Evolutionary conservation across 129 eudicot genomes (phyloP), one percentile per base, ranked within the genome.

Genomic region (Tagetes erecta): DNA sequence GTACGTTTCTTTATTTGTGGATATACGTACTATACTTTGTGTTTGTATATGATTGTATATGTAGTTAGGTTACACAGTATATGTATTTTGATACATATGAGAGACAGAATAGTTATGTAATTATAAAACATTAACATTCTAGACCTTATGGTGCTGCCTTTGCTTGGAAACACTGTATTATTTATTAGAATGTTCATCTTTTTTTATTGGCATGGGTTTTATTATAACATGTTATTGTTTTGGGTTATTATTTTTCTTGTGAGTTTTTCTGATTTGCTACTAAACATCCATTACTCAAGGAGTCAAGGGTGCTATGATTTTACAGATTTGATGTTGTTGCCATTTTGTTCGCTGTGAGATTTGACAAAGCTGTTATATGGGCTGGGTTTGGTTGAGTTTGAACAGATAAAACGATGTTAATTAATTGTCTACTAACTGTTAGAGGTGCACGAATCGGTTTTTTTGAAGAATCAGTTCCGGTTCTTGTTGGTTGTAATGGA

Each of bases 11-110:
- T 64, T 40, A 64, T 40, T 2, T 14, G 50, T 40, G 35, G 4
- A 64, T 64, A 64, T 39, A 14, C 27, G 27, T 11, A 60, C 67
- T 60, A 4, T 27, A n/a, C 2, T 5, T 40, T 14, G 50, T 64
- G 27, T 38, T 64, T 38, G 68, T 39, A 64, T 64, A 64, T 36
- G 6, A 64, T 64, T 30, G 69, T 40, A n/a, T 64, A 38, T 64
- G 51, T 40, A 64, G 35, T 64, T 64, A 64, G 70, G 51, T 64
- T 64, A 64, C 40, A 39, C 34, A 39, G 49, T 64, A 64, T 64
- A 64, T 64, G 51, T 64, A 64, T 39, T 42, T 14, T 39, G 9
- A 27, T 64, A 64, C 70, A 64, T 40, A 39, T 64, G 51, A 40
- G 70, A 40, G 50, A 13, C 13, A 8, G 10, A 64, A 39, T 42